Percentiles rank a stretch among this genome's conserved stretches.
phyloP scores from a whole-genome alignment of 176 grass and related monocot genomes.

The Echinochloa phyllopogon region DNA sequence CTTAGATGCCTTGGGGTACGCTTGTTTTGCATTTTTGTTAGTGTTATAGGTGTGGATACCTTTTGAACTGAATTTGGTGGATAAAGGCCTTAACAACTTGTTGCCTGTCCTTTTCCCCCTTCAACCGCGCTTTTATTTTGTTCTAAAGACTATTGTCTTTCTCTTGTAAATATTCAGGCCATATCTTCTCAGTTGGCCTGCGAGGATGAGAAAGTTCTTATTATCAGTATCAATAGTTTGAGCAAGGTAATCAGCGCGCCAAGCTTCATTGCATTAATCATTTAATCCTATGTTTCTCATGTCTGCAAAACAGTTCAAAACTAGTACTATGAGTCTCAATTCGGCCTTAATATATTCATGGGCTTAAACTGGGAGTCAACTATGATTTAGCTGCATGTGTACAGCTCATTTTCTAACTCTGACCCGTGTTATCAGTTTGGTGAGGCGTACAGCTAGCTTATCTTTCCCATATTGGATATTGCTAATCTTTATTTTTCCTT shows the following conservation, averaged over 20 bases:
- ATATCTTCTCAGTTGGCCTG: constrained; percentile 68
- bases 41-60: not conserved
- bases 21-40: constrained; percentile 10
- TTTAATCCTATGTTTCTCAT: not conserved
- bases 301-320: not conserved
- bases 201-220: constrained; percentile 80
- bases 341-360: not conserved
- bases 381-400: not conserved
- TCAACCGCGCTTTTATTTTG: not conserved
- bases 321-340: not conserved
- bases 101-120: not conserved
- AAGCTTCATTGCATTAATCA: not conserved
- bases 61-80: not conserved
- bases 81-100: not conserved
- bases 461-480: not conserved
- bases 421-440: constrained; percentile 13
- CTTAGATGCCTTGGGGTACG: constrained; percentile 76
- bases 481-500: not conserved
- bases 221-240: constrained; percentile 78
- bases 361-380: not conserved
- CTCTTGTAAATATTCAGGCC: constrained; percentile 49
- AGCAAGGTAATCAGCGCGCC: constrained; percentile 64
- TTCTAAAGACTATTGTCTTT: constrained; percentile 6
- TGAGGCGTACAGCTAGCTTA: not conserved
- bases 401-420: not conserved